Evolutionary conservation across 805 yeast genomes (phyloP).

Genomic region (Metschnikowia cubensis): DNA sequence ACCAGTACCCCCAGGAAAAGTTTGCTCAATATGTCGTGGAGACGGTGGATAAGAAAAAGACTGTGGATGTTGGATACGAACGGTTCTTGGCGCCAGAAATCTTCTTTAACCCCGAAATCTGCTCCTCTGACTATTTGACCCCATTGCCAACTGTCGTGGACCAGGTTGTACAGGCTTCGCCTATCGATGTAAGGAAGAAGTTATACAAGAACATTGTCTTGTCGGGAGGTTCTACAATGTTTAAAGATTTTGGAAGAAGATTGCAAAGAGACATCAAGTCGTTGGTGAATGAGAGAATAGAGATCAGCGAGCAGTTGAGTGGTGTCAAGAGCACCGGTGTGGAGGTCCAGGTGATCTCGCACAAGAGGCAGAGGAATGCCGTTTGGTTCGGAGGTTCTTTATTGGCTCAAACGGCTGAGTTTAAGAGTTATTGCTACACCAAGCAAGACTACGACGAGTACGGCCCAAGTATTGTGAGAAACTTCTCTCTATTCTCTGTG

Average conservation of each 20-base stretch:
- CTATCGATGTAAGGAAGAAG: constrained; percentile 97
- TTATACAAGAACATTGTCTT: constrained; percentile 92
- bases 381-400: constrained; percentile 99
- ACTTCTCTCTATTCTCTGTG: constrained; percentile 90
- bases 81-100: constrained; percentile 98
- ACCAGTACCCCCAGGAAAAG: constrained; percentile 81
- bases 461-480: constrained; percentile 97
- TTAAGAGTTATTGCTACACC: constrained; percentile 93
- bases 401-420: constrained; percentile 95
- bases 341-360: constrained; percentile 94
- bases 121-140: constrained; percentile 88
- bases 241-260: constrained; percentile 96
- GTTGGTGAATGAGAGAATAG: constrained; percentile 85
- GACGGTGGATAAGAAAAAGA: constrained; percentile 60
- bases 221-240: constrained; percentile 98
- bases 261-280: constrained; percentile 89
- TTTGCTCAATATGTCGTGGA: constrained; percentile 92
- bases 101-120: constrained; percentile 96
- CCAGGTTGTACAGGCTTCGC: constrained; percentile 89
- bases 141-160: constrained; percentile 97
- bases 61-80: constrained; percentile 94
- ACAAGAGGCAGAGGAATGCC: constrained; percentile 96
- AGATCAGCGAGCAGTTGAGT: constrained; percentile 70
- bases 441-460: constrained; percentile 96
- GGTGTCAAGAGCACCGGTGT: constrained; percentile 86